Evolutionary conservation across 1,284 basidiomycete genomes (phyloP).

Genomic region (Trametes versicolor): DNA sequence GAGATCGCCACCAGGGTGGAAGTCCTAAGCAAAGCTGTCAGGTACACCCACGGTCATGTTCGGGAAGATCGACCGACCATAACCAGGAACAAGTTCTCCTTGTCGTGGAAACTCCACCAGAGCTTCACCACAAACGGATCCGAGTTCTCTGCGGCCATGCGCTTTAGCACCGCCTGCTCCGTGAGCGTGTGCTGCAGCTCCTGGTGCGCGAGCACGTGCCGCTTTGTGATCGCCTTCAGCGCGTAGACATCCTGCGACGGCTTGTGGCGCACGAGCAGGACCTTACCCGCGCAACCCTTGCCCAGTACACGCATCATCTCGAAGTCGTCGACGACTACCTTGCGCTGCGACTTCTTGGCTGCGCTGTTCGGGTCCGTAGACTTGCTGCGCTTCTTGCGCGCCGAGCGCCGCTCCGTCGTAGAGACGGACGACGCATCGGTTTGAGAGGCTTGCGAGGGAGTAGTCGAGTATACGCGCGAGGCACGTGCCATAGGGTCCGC

Average conservation of each 20-base stretch:
- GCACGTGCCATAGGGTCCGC: conserved; percentile 71
- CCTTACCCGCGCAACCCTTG: conserved; percentile 96
- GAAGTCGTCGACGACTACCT: conserved; percentile 89
- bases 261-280: conserved; percentile 87
- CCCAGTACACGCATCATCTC: conserved; percentile 96
- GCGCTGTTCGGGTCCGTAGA: conserved; percentile 59
- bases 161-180: conserved; percentile 92
- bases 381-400: conserved; percentile 66
- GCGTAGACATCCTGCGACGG: conserved; percentile 80
- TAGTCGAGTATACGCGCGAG: conserved; percentile 65
- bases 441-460: conserved; percentile 55
- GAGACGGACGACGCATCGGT: conserved; percentile 72
- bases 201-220: conserved; percentile 94
- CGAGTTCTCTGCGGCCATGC: conserved; percentile 82
- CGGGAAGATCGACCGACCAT: conserved; percentile 62
- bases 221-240: conserved; percentile 96
- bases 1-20: conserved; percentile 95
- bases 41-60: not conserved
- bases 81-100: conserved; percentile 92
- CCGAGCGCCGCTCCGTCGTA: conserved; percentile 51
- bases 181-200: conserved; percentile 96
- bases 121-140: conserved; percentile 96
- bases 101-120: conserved; percentile 97
- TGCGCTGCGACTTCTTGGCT: conserved; percentile 66
- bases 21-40: conserved; percentile 66